These are phyloP conservation scores for Pseudoscleropodium purum DNA, from an alignment of 225 moss, liverwort and hornwort species.

Conservation along the genomic window DNA sequence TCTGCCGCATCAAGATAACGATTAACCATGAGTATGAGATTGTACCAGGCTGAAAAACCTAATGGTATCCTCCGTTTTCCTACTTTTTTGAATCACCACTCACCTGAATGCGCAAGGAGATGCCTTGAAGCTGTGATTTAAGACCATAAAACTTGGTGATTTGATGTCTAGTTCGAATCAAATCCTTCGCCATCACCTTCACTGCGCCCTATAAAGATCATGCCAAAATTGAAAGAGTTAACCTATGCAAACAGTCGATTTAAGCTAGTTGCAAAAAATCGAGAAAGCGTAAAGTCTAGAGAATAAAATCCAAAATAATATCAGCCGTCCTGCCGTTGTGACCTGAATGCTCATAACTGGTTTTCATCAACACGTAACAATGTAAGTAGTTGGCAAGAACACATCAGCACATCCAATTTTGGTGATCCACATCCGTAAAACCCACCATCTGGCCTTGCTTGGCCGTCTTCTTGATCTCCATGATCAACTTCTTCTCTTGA, in stretches of 20 bases:
- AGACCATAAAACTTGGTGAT: constrained; percentile 94
- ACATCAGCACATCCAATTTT: background rate
- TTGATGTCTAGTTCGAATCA: constrained; percentile 92
- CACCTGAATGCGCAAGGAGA: constrained; percentile 91
- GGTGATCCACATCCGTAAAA: background rate
- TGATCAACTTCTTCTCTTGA: constrained; percentile 95
- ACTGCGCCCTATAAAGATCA: constrained; percentile 58
- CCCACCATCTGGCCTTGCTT: constrained; percentile 99
- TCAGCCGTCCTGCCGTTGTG: background rate
- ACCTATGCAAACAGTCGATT: background rate
- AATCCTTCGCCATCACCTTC: constrained; percentile 97
- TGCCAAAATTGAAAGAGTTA: background rate
- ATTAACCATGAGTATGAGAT: background rate
- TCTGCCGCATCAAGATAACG: constrained; percentile 36
- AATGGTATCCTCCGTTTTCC: background rate
- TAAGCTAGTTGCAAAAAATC: background rate
- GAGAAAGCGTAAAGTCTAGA: background rate
- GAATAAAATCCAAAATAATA: background rate
- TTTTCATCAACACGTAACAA: background rate
- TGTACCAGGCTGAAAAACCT: background rate
- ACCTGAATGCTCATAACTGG: background rate
- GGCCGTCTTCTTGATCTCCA: constrained; percentile 95
- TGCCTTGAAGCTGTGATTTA: constrained; percentile 96
- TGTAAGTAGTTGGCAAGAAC: background rate
- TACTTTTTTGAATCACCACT: background rate